Conservation (phyloP, 148 eudicot species). For the Vaccinium macrocarpon region DNA sequence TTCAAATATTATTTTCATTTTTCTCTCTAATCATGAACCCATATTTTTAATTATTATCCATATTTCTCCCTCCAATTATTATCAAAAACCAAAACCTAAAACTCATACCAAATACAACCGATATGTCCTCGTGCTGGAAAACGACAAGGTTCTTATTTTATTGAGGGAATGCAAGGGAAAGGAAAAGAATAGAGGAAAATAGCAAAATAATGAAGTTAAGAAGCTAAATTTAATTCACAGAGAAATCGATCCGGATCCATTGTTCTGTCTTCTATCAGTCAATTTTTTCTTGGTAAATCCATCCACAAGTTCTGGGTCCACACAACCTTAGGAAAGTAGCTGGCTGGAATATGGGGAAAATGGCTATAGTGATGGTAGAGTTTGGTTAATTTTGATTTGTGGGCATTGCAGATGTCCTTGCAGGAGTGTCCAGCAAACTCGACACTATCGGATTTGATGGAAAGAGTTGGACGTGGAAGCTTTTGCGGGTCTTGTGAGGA, state of each 20-base stretch:
- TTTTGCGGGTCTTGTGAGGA: too few relatives aligned
- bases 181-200: background rate
- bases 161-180: background rate
- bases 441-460: conserved; percentile 61
- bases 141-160: conserved; percentile 62
- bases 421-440: conserved; percentile 76
- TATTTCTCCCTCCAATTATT: too few relatives aligned
- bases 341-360: background rate
- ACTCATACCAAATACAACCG: too few relatives aligned
- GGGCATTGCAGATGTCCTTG: conserved; percentile 77
- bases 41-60: too few relatives aligned
- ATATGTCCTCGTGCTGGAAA: conserved; percentile 69
- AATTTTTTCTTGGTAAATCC: background rate
- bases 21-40: too few relatives aligned
- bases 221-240: background rate
- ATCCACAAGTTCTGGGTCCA: background rate
- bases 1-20: too few relatives aligned
- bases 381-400: background rate
- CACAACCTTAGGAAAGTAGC: background rate
- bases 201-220: background rate
- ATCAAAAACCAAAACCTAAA: too few relatives aligned
- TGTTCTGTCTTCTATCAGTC: background rate
- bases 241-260: too few relatives aligned
- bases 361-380: background rate
- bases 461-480: background rate